phyloP scores from a whole-genome alignment of 1,284 basidiomycete species.

The Inonotus obliquus region DNA sequence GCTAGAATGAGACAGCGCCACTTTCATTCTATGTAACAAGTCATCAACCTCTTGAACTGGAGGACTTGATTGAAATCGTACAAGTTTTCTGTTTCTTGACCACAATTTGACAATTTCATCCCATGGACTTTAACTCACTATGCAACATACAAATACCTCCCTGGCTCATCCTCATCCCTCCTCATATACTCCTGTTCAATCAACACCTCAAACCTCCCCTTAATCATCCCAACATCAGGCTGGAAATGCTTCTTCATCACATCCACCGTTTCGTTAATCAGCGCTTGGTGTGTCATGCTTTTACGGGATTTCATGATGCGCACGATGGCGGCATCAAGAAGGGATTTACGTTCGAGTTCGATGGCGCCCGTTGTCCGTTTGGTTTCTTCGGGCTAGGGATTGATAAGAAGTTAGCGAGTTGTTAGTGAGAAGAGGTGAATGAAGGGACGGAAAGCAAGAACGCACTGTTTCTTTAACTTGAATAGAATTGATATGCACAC shows the following conservation, averaged over 20 bases:
- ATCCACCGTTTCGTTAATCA: slow-evolving; percentile 76
- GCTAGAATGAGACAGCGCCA: too few relatives aligned
- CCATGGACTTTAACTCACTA: too few relatives aligned
- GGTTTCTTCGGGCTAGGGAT: slow-evolving; percentile 75
- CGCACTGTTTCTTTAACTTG: slow-evolving; percentile 87
- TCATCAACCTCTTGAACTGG: too few relatives aligned
- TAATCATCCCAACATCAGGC: slow-evolving; percentile 73
- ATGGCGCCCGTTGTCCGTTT: slow-evolving; percentile 80
- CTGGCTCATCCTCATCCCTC: slow-evolving; percentile 67
- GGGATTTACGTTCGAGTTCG: slow-evolving; percentile 80
- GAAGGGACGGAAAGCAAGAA: slow-evolving; percentile 12
- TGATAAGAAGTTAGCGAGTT: not conserved
- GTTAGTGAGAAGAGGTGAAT: not conserved
- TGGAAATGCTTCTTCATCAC: slow-evolving; percentile 78
- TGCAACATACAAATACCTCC: slow-evolving; percentile 75
- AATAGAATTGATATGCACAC: slow-evolving; percentile 94
- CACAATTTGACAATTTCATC: too few relatives aligned
- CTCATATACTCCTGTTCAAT: slow-evolving; percentile 86
- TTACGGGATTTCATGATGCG: slow-evolving; percentile 93
- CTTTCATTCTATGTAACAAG: too few relatives aligned
- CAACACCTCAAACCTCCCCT: slow-evolving; percentile 75
- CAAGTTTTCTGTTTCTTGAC: too few relatives aligned
- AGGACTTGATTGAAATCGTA: too few relatives aligned
- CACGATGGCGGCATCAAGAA: slow-evolving; percentile 91
- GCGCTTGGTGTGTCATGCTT: slow-evolving; percentile 69